Base-by-base conservation (phyloP, 1,284 basidiomycete genomes). In the Fomitopsis palustris region DNA sequence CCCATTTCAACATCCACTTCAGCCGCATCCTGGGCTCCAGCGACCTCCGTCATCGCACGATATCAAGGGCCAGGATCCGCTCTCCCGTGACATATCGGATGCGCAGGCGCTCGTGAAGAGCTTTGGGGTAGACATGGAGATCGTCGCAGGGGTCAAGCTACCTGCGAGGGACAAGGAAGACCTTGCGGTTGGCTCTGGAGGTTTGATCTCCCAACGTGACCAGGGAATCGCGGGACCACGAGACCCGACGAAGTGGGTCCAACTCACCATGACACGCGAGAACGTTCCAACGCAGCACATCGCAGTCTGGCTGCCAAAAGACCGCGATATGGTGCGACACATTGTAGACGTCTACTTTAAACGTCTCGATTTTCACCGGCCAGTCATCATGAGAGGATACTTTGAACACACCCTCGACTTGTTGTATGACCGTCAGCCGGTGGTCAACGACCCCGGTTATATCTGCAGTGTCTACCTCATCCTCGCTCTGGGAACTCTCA, bases 401-500 rank as follows among this genome's bases (percentile, higher is more conserved):
- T 92, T 92, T 70, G 80, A 88, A 63, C 77, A 76, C 60, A 78
- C 78, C 12, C 72, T 93, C 56, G 76, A 82, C 45, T 78, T 82
- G 21, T 77, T 92, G n/a, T 93, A 93, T 66, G 78, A 83, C 0
- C 78, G 79, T 43, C 72, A 76, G 23, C 73, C 75, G 12, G 63
- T 79, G 12, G 72, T 77, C 17, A 82, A 85, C 63, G 90, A 92
- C 67, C 87, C 89, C 9, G 90, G 90, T 29, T 90, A 84, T 68
- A 69, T 93, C 6, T 92, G 88, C 73, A 84, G 85, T 68, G 71
- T 88, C 58, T 92, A 93, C 67, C 77, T 93, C 25, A 76, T 93
- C 35, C 74, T 93, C 55, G 91, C 89, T 0, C 79, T 93, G 2
- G 90, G 91, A 2, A 92, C 91, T 1, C 78, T 93, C 62, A 88